These are phyloP conservation scores for Coemansia sp. DNA, from an alignment of 192 early-diverging fungal species.

Conservation along the genomic window DNA sequence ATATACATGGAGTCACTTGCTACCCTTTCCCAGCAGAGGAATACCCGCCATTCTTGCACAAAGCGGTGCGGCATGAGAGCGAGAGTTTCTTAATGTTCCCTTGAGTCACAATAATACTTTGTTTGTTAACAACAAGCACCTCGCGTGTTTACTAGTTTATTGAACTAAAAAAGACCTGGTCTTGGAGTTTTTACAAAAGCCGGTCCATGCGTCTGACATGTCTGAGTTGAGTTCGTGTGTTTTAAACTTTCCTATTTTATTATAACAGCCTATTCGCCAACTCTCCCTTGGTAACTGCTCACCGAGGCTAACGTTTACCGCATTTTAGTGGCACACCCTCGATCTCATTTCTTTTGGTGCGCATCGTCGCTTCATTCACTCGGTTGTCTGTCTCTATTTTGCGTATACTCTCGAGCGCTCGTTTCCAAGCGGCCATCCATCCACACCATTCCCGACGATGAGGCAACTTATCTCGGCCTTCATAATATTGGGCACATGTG, in stretches of 20 bases:
- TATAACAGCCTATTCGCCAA: neutral
- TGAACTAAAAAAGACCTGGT: neutral
- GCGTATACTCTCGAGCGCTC: neutral
- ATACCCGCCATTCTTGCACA: neutral
- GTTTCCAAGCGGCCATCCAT: neutral
- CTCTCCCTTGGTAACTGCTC: neutral
- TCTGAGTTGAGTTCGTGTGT: neutral
- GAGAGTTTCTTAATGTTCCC: neutral
- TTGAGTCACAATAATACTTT: constrained; percentile 1
- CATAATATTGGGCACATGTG: constrained; percentile 20
- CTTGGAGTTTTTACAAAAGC: constrained; percentile 6
- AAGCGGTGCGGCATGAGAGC: neutral
- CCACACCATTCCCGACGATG: constrained; percentile 9
- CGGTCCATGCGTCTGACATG: neutral
- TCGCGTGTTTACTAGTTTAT: neutral
- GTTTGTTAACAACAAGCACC: neutral
- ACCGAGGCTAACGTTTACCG: neutral
- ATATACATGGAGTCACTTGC: neutral
- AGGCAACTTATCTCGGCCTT: constrained; percentile 16
- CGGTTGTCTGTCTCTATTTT: constrained; percentile 1
- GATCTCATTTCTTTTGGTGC: neutral
- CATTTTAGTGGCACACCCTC: neutral
- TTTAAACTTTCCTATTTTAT: neutral
- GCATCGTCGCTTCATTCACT: neutral
- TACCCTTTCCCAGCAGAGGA: constrained; percentile 3